Evolutionary conservation across 208 protist genomes (phyloP).

Genomic region (Trypanosoma cruzi): DNA sequence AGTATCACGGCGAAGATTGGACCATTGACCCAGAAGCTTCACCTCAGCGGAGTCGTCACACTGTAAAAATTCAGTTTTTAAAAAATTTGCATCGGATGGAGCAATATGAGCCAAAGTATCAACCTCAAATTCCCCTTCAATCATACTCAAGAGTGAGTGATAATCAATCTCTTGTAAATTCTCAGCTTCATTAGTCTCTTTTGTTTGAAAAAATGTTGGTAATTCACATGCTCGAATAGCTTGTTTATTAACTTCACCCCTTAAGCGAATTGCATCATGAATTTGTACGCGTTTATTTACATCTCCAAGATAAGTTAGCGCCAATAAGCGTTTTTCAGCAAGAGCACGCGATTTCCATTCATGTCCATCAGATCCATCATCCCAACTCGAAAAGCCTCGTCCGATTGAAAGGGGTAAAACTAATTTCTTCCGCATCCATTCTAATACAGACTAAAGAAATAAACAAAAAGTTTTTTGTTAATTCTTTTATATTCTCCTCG

Average conservation of each 20-base stretch:
- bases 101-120: constrained; percentile 43
- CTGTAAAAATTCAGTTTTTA: constrained; percentile 56
- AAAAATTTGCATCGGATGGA: constrained; percentile 38
- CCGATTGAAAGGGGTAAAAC: background rate
- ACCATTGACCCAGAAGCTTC: constrained; percentile 46
- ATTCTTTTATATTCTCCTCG: background rate
- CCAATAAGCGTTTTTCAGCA: constrained; percentile 56
- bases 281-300: constrained; percentile 77
- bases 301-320: constrained; percentile 68
- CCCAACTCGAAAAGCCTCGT: constrained; percentile 28
- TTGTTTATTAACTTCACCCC: constrained; percentile 25
- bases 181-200: constrained; percentile 7
- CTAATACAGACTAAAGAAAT: constrained; percentile 10
- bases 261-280: constrained; percentile 61
- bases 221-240: constrained; percentile 20
- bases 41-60: constrained; percentile 23
- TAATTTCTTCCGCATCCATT: constrained; percentile 26
- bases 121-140: constrained; percentile 30
- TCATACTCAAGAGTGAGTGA: constrained; percentile 30
- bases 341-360: constrained; percentile 76
- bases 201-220: constrained; percentile 16
- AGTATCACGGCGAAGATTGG: constrained; percentile 52
- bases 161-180: constrained; percentile 25
- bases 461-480: background rate
- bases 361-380: constrained; percentile 56